Base-by-base conservation (phyloP, 2,329 filamentous ascomycete genomes). In the Fusarium hostae region DNA sequence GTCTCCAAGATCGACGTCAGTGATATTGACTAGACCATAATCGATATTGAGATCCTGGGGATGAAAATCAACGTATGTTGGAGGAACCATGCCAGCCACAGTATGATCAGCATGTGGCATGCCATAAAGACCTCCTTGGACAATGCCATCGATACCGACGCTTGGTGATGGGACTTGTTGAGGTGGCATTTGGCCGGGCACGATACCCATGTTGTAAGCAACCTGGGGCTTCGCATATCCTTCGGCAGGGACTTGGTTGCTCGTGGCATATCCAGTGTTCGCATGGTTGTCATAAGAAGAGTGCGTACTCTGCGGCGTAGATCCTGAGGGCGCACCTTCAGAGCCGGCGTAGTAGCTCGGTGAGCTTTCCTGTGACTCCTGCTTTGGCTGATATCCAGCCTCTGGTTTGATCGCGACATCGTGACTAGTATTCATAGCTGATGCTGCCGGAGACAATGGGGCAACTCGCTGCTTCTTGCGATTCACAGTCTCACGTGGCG, bases 1-100 rank as follows among this genome's bases (percentile, higher is more conserved):
- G 26, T 76, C 72, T 13, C 74, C 74, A 1, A 76, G 57, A 3
- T 75, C 72, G 2, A 63, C 62, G 13, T 74, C 72, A 2, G 74
- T 76, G 11, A 76, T 75, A 7, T 54, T 64, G 9, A 69, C 72
- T 9, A 75, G 41, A 1, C 50, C 59, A 12, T 64, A 66, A 16
- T 75, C 60, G 44, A 67, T 39, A 13, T 69, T 61, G 15, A 63
- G 16, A 13, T 65, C 60, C 12, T 63, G 72, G 4, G 59, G 40
- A 10, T 67, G 60, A 39, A 57, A 72, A 34, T 70, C 67, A 8
- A 59, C 63, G 32, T 65, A 72, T 12, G 62, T 22, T 11, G 54
- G 60, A 6, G 67, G 65, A n/a, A 68, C 22, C 56, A 74, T 62
- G 8, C 48, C 56, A 16, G 26, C 56, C 9, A 59, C 37, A 13